Base-by-base conservation (phyloP, 768 basidiomycete species). In the Termitomyces sp. region DNA sequence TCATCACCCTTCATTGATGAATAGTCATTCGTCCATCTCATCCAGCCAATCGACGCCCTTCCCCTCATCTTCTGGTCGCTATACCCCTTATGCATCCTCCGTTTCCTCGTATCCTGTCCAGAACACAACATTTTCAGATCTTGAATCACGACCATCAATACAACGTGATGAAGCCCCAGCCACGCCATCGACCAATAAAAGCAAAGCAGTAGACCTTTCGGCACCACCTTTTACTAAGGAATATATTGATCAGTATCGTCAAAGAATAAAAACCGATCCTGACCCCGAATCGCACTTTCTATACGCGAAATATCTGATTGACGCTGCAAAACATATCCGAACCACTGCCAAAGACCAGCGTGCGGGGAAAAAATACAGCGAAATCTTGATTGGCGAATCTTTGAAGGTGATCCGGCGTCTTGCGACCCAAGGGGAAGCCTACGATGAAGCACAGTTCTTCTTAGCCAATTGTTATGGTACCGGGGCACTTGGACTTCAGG, bases 251-350 rank as follows among this genome's bases (percentile, higher is more conserved):
- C 89, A 97, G 69, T 99, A 99, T 74, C 91, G 97, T 20, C 89
- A 91, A 56, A 87, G 97, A 53, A 97, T 99, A 76, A 98, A 98
- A 73, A 89, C 85, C 30, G 97, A 99, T 72, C 95, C 95, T 2
- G 97, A 99, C 70, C 96, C 96, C 0, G 97, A 98, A 71, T 93
- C 95, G 26, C 97, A 98, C 70, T 98, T 98, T 72, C 78, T 89
- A 26, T 99, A 97, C 69, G 93, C 95, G n/a, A 98, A 96, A 75
- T 99, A 98, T 71, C 86, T 99, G 58, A 95, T 99, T 69, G 97
- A 98, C 67, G 97, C 97, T 32, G 97, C 97, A 14, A 94, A 92
- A 76, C 89, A 95, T 72, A 87, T 98, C 61, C 85, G 92, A 18
- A 74, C 80, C 10, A 79, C 83, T 30, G 82, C 86, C 7, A 87